Evolutionary conservation across 805 yeast genomes (phyloP).

Genomic region (Metschnikowia cubensis): DNA sequence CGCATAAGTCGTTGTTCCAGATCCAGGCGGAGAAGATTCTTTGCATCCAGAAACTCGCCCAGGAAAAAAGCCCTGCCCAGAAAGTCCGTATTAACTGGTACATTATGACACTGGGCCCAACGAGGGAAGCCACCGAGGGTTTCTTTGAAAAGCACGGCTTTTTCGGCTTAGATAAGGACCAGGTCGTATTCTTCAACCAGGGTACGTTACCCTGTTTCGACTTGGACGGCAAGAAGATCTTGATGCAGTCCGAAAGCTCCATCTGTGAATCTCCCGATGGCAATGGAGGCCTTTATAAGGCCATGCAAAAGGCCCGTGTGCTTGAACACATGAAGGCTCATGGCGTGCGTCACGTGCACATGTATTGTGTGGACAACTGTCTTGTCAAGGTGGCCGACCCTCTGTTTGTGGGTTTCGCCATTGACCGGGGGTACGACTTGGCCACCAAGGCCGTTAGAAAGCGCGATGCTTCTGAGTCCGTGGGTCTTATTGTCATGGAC

Average conservation of each 20-base stretch:
- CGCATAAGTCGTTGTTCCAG: constrained; percentile 80
- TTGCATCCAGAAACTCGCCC: constrained; percentile 57
- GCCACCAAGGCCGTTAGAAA: constrained; percentile 96
- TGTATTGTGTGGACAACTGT: constrained; percentile 95
- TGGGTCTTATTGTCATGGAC: constrained; percentile 84
- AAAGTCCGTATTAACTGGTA: constrained; percentile 64
- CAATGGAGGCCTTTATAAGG: constrained; percentile 93
- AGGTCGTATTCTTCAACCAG: constrained; percentile 83
- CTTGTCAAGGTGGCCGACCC: constrained; percentile 94
- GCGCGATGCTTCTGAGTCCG: constrained; percentile 80
- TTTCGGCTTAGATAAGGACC: constrained; percentile 63
- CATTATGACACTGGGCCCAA: constrained; percentile 92
- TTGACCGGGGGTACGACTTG: constrained; percentile 58
- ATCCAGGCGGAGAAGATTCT: constrained; percentile 85
- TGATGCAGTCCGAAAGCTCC: constrained; percentile 51
- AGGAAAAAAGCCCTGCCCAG: constrained; percentile 4
- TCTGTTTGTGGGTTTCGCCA: constrained; percentile 79
- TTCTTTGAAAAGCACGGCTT: constrained; percentile 59
- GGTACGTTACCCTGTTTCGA: constrained; percentile 92
- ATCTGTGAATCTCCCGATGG: constrained; percentile 94
- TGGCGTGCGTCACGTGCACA: constrained; percentile 85
- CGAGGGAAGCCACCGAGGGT: constrained; percentile 66
- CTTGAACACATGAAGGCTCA: constrained; percentile 61
- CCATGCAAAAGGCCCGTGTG: constrained; percentile 60
- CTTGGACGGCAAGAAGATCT: constrained; percentile 62